phyloP scores from a whole-genome alignment of 257 asterid genomes.

The Paulownia fortunei region DNA sequence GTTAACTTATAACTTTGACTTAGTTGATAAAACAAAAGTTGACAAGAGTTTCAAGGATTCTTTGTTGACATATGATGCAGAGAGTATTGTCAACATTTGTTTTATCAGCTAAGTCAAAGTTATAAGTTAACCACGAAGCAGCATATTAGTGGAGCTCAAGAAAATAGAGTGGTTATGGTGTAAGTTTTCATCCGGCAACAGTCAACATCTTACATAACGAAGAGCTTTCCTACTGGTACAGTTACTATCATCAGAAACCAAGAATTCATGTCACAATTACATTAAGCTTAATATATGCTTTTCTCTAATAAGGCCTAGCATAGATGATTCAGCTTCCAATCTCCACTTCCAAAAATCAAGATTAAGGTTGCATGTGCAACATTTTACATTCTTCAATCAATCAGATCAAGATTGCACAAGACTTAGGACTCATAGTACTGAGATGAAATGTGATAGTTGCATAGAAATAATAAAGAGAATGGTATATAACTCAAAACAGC shows the following conservation, averaged over 20 bases:
- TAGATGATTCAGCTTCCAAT: constrained; percentile 24
- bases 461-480: no score
- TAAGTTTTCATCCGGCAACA: constrained; percentile 14
- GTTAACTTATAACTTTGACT: neutral
- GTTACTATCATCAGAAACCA: no score
- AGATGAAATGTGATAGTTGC: constrained; percentile 3
- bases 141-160: constrained; percentile 1
- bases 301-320: neutral
- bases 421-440: neutral
- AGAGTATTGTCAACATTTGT: neutral
- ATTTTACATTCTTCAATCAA: constrained; percentile 23
- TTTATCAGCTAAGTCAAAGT: constrained; percentile 1
- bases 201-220: constrained; percentile 3
- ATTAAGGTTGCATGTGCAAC: constrained; percentile 15
- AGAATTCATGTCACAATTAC: constrained; percentile 19
- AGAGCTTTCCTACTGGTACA: constrained; percentile 17
- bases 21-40: constrained; percentile 5
- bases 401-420: constrained; percentile 18
- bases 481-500: neutral
- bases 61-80: no score
- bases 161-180: constrained; percentile 2
- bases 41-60: neutral
- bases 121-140: neutral
- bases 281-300: neutral
- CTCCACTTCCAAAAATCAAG: constrained; percentile 7